Percentiles rank a stretch among this genome's conserved stretches.
Evolutionary conservation across 2,329 filamentous ascomycete genomes (phyloP).

Genomic region (Fusarium napiforme): DNA sequence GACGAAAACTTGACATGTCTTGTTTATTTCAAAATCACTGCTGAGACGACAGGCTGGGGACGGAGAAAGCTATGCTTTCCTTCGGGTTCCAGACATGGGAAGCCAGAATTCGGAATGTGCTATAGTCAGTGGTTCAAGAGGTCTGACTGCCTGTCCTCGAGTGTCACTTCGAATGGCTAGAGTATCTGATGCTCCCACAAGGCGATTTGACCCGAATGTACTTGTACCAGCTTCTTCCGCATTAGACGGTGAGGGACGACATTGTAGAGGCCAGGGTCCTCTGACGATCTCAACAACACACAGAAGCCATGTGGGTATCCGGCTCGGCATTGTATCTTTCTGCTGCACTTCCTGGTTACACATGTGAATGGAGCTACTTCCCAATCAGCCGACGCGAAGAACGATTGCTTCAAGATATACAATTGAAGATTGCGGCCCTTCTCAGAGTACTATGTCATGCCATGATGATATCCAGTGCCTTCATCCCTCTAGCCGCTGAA

Average conservation of each 20-base stretch:
- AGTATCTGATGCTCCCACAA: background rate
- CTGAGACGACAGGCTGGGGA: constrained; percentile 1
- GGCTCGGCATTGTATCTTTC: constrained; percentile 2
- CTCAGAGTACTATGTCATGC: background rate
- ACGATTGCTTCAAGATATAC: background rate
- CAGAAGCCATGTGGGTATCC: constrained; percentile 29
- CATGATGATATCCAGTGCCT: background rate
- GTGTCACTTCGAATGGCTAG: background rate
- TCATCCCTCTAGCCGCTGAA: constrained; percentile 4
- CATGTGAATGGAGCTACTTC: constrained; percentile 19
- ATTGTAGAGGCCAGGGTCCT: constrained; percentile 16
- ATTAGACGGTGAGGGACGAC: constrained; percentile 30
- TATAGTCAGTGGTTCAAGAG: background rate
- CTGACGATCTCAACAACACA: constrained; percentile 21
- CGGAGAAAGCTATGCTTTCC: background rate
- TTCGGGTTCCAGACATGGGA: background rate
- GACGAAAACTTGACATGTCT: background rate
- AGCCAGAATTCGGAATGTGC: background rate
- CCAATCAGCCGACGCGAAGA: background rate
- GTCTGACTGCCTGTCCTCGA: background rate
- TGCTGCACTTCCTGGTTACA: constrained; percentile 14
- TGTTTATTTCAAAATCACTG: background rate
- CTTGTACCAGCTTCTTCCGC: constrained; percentile 3
- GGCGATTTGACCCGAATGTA: background rate
- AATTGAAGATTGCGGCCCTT: background rate